Base-by-base conservation (phyloP, 1,139 yeast species). In the Suhomyces choctaworum region DNA sequence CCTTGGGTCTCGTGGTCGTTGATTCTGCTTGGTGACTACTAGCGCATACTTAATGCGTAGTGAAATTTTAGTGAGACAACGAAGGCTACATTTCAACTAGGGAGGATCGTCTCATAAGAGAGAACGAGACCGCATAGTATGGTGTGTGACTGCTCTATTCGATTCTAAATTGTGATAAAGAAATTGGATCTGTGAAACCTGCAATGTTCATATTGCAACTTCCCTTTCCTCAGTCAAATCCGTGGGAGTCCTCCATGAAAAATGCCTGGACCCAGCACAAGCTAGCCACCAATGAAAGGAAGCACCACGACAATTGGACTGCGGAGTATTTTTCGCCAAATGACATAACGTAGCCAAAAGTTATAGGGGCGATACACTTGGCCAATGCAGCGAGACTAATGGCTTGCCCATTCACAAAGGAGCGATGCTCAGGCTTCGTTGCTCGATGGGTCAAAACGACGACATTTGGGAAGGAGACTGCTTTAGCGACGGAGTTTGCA, bases 321-420 rank as follows among this genome's bases (percentile, higher is more conserved):
- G 65, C 54, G 7, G 65, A 60, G 22, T 56, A 47, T 10, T 50
- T 51, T 27, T 44, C 44, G n/a, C 35, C 26, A 8, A 30, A 7
- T 2, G 80, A 63, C 71, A 78, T 76, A 25, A 80, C 46, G 34
- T 56, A 60, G 6, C 86, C 86, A 80, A 82, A 78, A 1, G 64
- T 25, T 11, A 78, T 52, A 0, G 87, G 87, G 2, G 80, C 84
- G 1, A 75, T 31, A 37, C 75, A 79, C 41, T 86, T 56, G 0
- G 84, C 81, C 25, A 73, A 58, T 1, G 85, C 70, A 17, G 73
- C 60, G 29, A 73, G 62, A 37, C 76, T 67, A 45, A 75, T 58
- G 5, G 76, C 64, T 5, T 70, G 56, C 15, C 78, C 76, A 50
- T 76, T 76, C 27, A 76, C 64, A 40, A 72, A 66, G 1, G 78